Percentiles rank a stretch among this genome's conserved stretches.
These are phyloP conservation scores for Coelastrella sp. DNA, from an alignment of 139 green algal genomes.

Conservation along the genomic window DNA sequence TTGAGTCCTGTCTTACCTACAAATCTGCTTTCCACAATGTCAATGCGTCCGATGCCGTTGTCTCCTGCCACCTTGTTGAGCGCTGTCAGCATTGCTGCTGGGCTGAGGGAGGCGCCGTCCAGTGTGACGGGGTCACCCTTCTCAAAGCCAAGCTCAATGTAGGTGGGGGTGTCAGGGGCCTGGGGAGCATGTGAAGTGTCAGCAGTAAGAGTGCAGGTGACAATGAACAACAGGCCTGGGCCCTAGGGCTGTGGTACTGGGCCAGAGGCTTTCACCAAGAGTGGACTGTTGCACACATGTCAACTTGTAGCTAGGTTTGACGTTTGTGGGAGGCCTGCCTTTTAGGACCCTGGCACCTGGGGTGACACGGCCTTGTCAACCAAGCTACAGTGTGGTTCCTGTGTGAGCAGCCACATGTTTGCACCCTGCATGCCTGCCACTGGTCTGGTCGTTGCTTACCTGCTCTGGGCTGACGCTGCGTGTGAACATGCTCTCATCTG, in stretches of 20 bases:
- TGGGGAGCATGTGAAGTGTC: slow-evolving; percentile 38
- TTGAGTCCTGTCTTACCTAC: slow-evolving; percentile 72
- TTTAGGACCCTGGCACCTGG: too few species aligned
- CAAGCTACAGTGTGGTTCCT: too few species aligned
- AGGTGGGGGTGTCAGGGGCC: slow-evolving; percentile 91
- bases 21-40: slow-evolving; percentile 99
- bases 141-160: slow-evolving; percentile 97
- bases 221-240: neutral
- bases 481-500: slow-evolving; percentile 92
- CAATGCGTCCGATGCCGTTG: slow-evolving; percentile 81
- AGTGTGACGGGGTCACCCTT: slow-evolving; percentile 96
- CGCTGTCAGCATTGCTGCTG: slow-evolving; percentile 90
- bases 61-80: slow-evolving; percentile 92
- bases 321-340: too few species aligned
- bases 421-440: too few species aligned
- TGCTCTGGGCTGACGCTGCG: slow-evolving; percentile 91
- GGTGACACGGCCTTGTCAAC: too few species aligned
- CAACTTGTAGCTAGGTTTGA: too few species aligned
- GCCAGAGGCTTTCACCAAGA: neutral
- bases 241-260: neutral
- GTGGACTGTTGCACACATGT: neutral
- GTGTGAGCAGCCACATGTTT: too few species aligned
- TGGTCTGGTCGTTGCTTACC: slow-evolving; percentile 34
- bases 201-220: neutral
- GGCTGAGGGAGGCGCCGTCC: slow-evolving; percentile 87